These are phyloP conservation scores for Amanita pseudoporphyria DNA, from an alignment of 768 basidiomycete genomes.

Conservation along the genomic window DNA sequence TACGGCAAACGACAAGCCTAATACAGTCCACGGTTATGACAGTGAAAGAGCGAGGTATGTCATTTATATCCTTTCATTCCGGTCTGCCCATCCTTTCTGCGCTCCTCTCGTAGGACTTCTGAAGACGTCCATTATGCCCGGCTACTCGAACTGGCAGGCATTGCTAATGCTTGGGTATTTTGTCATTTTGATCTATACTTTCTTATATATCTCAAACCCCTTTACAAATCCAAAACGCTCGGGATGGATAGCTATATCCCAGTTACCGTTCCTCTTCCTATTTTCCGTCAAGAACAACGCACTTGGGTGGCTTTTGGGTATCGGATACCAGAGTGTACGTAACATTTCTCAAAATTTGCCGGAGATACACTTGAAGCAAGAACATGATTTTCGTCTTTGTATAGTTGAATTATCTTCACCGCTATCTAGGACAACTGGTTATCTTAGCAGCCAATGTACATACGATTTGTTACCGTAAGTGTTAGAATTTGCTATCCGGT, in stretches of 20 bases:
- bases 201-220: background rate
- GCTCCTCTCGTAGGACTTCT: too few relatives aligned
- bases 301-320: too few relatives aligned
- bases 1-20: too few relatives aligned
- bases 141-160: background rate
- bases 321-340: background rate
- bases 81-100: background rate
- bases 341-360: too few relatives aligned
- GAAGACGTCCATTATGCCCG: background rate
- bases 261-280: background rate
- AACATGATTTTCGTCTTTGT: background rate
- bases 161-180: background rate
- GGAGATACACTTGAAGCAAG: too few relatives aligned
- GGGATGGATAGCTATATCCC: too few relatives aligned
- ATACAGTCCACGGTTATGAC: too few relatives aligned
- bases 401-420: background rate
- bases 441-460: background rate
- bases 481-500: background rate
- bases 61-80: too few relatives aligned
- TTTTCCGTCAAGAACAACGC: background rate
- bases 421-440: background rate
- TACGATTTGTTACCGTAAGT: background rate
- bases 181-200: background rate
- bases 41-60: too few relatives aligned
- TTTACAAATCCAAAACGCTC: background rate